Evolutionary conservation across 176 grass and related monocot species (phyloP), one percentile per base, ranked within the genome.

Genomic region (Metroxylon sagu): DNA sequence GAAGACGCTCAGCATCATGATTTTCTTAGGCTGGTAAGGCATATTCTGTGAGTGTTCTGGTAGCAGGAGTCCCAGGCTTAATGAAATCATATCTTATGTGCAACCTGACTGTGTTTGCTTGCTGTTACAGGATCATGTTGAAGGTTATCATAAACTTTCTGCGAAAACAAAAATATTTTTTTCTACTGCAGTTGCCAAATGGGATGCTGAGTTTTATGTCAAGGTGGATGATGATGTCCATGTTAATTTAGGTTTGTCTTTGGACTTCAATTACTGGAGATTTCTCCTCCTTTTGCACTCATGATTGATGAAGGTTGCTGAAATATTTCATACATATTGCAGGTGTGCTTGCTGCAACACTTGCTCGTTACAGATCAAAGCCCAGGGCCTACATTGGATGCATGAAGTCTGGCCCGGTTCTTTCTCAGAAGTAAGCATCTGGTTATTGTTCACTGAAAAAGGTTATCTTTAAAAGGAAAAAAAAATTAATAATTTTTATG

Each of bases 181-280:
- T 53, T 90, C 90, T 55, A 90, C 83, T 74, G 80, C 86, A 57
- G 77, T 87, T 63, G 71, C 80, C 27, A 84, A 84, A 48, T 90
- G 90, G 90, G 90, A 95, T 84, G 86, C 90, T 58, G 86, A 95
- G 26, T 95, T 95, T 68, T 95, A 90, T 82, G 86, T 95, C 74
- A 95, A 95, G 67, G 90, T 95, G 71, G 87, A 96, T n/a, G 87
- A 96, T 61, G 92, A 96, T 88, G 83, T 90, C 54, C 86, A 90
- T 62, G 62, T 96, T 28, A 96, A 90, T 72, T 69, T 90, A 65
- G 86, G 83, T 96, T 75, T 52, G 57, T 19, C 56, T 63, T 18
- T 5, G 25, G 35, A 54, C 35, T 14, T 43, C 35, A 14, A 26
- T 27, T 19, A 64, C 64, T 19, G 51, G 26, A 43, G 66, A 67